Percentiles rank a stretch among this genome's conserved stretches.
Conservation (phyloP, 2,329 filamentous ascomycete genomes). For the Penicillium sp. region DNA sequence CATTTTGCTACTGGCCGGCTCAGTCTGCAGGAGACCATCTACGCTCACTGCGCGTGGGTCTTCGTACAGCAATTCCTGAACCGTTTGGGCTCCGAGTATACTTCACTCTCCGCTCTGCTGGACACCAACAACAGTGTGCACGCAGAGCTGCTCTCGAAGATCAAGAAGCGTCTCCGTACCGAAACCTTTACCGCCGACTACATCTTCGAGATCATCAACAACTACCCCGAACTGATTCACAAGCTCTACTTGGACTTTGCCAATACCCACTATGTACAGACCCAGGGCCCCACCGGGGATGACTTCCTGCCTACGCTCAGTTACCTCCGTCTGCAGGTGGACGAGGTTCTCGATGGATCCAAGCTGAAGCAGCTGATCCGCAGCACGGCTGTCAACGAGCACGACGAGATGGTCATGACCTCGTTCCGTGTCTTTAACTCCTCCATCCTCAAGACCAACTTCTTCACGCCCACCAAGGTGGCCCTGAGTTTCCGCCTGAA, state of each 20-base stretch:
- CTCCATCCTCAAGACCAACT: slow-evolving; percentile 92
- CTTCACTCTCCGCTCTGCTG: slow-evolving; percentile 75
- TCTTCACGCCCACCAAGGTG: slow-evolving; percentile 97
- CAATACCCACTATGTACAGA: slow-evolving; percentile 74
- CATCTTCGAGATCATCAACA: slow-evolving; percentile 93
- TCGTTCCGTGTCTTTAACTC: slow-evolving; percentile 96
- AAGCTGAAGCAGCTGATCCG: slow-evolving; percentile 74
- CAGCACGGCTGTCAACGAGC: slow-evolving; percentile 81
- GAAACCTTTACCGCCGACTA: slow-evolving; percentile 99
- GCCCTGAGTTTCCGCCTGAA: slow-evolving; percentile 94
- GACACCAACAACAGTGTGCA: slow-evolving; percentile 79
- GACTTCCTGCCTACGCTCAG: slow-evolving; percentile 69
- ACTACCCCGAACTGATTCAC: slow-evolving; percentile 82
- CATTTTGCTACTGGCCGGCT: slow-evolving; percentile 83
- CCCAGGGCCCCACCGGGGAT: slow-evolving; percentile 57
- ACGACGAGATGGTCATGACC: slow-evolving; percentile 97
- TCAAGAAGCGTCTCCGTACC: slow-evolving; percentile 90
- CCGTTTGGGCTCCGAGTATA: slow-evolving; percentile 87
- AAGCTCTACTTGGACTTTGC: slow-evolving; percentile 90
- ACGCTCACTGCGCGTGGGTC: slow-evolving; percentile 95
- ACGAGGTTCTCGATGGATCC: slow-evolving; percentile 71
- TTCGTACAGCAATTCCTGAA: slow-evolving; percentile 98
- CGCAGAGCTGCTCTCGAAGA: slow-evolving; percentile 81
- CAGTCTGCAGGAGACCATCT: slow-evolving; percentile 94
- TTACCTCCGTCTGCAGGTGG: slow-evolving; percentile 63